These are phyloP conservation scores for Lentinula sp. DNA, from an alignment of 768 basidiomycete genomes.

Conservation along the genomic window DNA sequence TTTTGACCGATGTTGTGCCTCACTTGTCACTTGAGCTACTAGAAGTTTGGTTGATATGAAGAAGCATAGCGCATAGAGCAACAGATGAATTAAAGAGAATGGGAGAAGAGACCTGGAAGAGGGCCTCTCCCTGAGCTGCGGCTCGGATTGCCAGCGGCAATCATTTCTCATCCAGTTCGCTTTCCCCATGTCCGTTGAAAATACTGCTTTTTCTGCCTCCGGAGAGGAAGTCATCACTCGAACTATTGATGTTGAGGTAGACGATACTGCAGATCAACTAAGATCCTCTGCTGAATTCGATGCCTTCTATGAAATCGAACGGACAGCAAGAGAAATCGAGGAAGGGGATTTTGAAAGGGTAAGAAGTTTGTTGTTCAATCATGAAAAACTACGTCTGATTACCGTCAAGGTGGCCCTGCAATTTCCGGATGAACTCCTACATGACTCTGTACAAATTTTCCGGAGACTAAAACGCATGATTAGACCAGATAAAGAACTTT, in stretches of 20 bases:
- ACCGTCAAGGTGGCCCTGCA: conserved; percentile 72
- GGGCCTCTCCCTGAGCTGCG: too few relatives aligned
- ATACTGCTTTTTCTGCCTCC: conserved; percentile 43
- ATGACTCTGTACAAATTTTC: conserved; percentile 82
- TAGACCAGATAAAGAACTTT: conserved; percentile 51
- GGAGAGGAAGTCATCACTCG: conserved; percentile 62
- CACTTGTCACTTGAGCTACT: too few relatives aligned
- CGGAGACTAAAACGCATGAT: conserved; percentile 50
- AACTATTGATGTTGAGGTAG: conserved; percentile 39
- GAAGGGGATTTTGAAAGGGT: conserved; percentile 68
- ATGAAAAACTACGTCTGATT: not conserved
- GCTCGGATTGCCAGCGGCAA: too few relatives aligned
- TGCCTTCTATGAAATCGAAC: conserved; percentile 69
- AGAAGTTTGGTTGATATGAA: too few relatives aligned
- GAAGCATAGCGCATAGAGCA: too few relatives aligned
- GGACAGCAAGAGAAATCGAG: conserved; percentile 56
- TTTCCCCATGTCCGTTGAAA: not conserved
- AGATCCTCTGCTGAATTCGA: conserved; percentile 38
- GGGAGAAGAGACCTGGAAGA: too few relatives aligned
- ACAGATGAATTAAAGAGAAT: too few relatives aligned
- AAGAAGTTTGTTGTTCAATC: conserved; percentile 12
- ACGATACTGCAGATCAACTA: conserved; percentile 24
- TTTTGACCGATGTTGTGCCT: too few relatives aligned
- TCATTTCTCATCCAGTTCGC: not conserved
- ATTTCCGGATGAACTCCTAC: conserved; percentile 91